Evolutionary conservation across 2,329 filamentous ascomycete species (phyloP).

Genomic region (Trichothecium sympodiale): DNA sequence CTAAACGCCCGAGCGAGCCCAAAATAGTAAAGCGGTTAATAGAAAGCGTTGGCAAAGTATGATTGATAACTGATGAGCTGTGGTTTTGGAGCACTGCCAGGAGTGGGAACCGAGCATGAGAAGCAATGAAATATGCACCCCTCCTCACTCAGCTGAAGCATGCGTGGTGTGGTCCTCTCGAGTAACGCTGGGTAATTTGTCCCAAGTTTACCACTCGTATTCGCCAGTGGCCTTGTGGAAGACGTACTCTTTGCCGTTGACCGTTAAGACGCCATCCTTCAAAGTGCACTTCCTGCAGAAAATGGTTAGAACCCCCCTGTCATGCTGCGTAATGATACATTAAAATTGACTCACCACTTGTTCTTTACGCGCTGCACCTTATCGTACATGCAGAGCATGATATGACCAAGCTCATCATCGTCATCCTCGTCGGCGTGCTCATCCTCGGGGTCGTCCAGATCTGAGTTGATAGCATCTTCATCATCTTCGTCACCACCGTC

Average conservation of each 20-base stretch:
- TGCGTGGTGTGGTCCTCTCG: background rate
- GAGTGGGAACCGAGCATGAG: too few relatives aligned
- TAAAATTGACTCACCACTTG: conserved; percentile 58
- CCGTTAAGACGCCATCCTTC: conserved; percentile 90
- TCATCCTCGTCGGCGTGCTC: conserved; percentile 73
- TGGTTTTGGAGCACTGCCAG: too few relatives aligned
- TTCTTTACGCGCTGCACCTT: conserved; percentile 99
- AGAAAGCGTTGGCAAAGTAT: too few relatives aligned
- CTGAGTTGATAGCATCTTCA: conserved; percentile 91
- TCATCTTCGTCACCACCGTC: conserved; percentile 56
- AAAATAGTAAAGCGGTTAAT: too few relatives aligned
- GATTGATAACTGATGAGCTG: too few relatives aligned
- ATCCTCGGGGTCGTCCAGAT: conserved; percentile 91
- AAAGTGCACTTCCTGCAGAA: conserved; percentile 84
- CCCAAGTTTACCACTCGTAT: conserved; percentile 76
- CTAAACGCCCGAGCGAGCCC: too few relatives aligned
- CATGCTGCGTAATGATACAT: conserved; percentile 6
- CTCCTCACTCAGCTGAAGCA: background rate
- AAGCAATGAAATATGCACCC: too few relatives aligned
- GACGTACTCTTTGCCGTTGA: conserved; percentile 90
- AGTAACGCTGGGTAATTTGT: background rate
- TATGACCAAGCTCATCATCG: conserved; percentile 72
- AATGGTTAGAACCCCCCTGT: conserved; percentile 4
- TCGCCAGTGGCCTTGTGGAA: conserved; percentile 97
- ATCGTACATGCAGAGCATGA: conserved; percentile 99